These are phyloP conservation scores for Gossypium arboreum DNA, from an alignment of 345 rosid species.

Conservation along the genomic window DNA sequence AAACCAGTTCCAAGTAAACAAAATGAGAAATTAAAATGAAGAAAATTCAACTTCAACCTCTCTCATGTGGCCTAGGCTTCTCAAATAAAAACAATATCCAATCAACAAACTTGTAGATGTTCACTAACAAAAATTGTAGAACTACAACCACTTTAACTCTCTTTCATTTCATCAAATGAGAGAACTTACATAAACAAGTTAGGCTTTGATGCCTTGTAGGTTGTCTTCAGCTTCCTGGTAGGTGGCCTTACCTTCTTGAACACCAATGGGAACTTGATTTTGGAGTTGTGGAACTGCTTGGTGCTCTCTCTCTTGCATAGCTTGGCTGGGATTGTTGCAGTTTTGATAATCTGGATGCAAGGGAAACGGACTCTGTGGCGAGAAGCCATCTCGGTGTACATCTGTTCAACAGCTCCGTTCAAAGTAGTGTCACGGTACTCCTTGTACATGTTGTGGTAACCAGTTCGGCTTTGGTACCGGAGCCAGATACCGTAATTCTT, in stretches of 20 bases:
- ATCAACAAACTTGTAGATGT: constrained; percentile 15
- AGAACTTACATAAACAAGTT: constrained; percentile 46
- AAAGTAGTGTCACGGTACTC: constrained; percentile 50
- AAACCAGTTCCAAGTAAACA: not conserved
- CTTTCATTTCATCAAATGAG: not conserved
- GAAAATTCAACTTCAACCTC: constrained; percentile 5
- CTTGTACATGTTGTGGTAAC: constrained; percentile 54
- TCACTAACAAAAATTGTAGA: constrained; percentile 18
- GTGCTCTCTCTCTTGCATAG: constrained; percentile 54
- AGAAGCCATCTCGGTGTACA: constrained; percentile 65
- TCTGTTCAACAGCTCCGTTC: constrained; percentile 59
- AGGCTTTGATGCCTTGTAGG: constrained; percentile 46
- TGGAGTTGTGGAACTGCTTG: constrained; percentile 55
- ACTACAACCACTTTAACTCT: constrained; percentile 6
- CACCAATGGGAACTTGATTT: constrained; percentile 44
- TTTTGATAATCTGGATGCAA: constrained; percentile 60
- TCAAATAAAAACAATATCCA: constrained; percentile 15
- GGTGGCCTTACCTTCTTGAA: constrained; percentile 51
- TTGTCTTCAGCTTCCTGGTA: constrained; percentile 55
- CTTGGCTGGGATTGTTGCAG: constrained; percentile 45
- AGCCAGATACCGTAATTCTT: constrained; percentile 62
- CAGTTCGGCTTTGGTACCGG: constrained; percentile 52
- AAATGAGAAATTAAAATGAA: constrained; percentile 9
- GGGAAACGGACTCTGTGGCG: constrained; percentile 64
- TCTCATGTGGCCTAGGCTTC: constrained; percentile 5